Evolutionary conservation across 176 grass and related monocot genomes (phyloP).

Genomic region (Areca catechu): DNA sequence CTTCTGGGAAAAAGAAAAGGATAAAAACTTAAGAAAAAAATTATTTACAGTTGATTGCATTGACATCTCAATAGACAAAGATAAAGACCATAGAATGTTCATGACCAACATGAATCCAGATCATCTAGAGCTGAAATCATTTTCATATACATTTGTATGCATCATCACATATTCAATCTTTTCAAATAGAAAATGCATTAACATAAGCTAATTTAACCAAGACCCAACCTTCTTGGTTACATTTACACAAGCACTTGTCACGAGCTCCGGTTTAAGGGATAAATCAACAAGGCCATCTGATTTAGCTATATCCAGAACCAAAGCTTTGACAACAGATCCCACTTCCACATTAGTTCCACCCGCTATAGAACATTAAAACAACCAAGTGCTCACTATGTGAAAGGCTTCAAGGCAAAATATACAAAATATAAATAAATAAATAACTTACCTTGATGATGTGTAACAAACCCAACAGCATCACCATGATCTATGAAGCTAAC

Average conservation of each 20-base stretch:
- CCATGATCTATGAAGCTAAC: slow-evolving; percentile 72
- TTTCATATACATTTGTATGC: neutral
- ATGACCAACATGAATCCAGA: too few species aligned
- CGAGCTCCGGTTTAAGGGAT: slow-evolving; percentile 71
- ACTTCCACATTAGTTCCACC: slow-evolving; percentile 43
- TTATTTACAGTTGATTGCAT: too few species aligned
- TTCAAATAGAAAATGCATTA: slow-evolving; percentile 1
- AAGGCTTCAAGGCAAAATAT: too few species aligned
- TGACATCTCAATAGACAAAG: too few species aligned
- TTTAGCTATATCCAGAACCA: slow-evolving; percentile 70
- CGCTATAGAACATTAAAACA: slow-evolving; percentile 25
- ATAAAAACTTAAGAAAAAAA: slow-evolving; percentile 6
- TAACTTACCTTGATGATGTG: slow-evolving; percentile 83
- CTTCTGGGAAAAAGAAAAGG: slow-evolving; percentile 44
- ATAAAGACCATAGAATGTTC: too few species aligned
- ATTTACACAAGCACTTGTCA: slow-evolving; percentile 33
- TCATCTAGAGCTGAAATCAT: neutral
- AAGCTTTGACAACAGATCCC: slow-evolving; percentile 64
- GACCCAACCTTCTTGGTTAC: slow-evolving; percentile 54
- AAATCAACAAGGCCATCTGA: slow-evolving; percentile 82
- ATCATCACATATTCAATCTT: slow-evolving; percentile 1
- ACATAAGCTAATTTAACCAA: neutral
- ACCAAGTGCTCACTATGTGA: too few species aligned
- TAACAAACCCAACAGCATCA: slow-evolving; percentile 83
- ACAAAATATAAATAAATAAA: slow-evolving; percentile 3